Evolutionary conservation across 1,284 basidiomycete genomes (phyloP).

Genomic region (Schizopora paradoxa): DNA sequence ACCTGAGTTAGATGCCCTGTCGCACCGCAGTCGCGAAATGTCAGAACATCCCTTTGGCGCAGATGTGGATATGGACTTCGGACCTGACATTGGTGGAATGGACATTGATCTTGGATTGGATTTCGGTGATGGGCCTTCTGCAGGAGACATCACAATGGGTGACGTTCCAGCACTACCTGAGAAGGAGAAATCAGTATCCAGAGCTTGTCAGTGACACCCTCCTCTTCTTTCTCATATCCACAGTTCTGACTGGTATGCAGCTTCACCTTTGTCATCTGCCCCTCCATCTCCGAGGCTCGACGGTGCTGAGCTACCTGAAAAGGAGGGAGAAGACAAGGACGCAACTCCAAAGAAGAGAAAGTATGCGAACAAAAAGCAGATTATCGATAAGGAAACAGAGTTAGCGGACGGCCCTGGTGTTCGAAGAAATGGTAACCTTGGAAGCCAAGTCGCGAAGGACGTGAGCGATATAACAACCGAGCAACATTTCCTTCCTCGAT

Average conservation of each 20-base stretch:
- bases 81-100: slow-evolving; percentile 41
- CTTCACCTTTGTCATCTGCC: too few species aligned
- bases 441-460: slow-evolving; percentile 55
- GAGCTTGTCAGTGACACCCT: slow-evolving; percentile 72
- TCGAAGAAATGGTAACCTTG: slow-evolving; percentile 50
- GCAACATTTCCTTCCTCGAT: slow-evolving; percentile 79
- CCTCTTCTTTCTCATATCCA: too few species aligned
- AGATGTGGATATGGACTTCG: slow-evolving; percentile 60
- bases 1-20: slow-evolving; percentile 55
- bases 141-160: slow-evolving; percentile 26
- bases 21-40: slow-evolving; percentile 52
- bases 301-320: too few species aligned
- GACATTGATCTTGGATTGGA: slow-evolving; percentile 69
- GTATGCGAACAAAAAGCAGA: slow-evolving; percentile 35
- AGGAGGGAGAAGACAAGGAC: too few species aligned
- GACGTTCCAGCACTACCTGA: slow-evolving; percentile 33
- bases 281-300: too few species aligned
- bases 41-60: slow-evolving; percentile 61
- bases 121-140: slow-evolving; percentile 48
- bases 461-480: slow-evolving; percentile 72
- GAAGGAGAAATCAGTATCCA: slow-evolving; percentile 52
- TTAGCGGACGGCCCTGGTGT: slow-evolving; percentile 66
- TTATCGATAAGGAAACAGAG: slow-evolving; percentile 73
- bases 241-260: too few species aligned
- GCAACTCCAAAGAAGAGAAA: too few species aligned